Conservation (phyloP, 257 asterid species). For the Haberlea rhodopensis region DNA sequence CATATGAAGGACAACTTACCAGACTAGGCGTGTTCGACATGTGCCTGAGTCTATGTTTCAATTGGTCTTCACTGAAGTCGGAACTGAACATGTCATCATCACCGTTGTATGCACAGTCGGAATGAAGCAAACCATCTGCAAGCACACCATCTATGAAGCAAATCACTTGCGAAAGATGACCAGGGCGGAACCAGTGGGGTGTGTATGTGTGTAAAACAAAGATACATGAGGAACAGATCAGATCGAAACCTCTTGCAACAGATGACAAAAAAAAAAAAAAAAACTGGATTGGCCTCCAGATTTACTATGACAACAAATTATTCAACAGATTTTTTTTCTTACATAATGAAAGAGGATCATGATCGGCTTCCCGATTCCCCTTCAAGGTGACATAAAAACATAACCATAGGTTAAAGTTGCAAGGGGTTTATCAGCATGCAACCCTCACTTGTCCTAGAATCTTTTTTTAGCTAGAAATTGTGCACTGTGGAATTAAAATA, state of each 20-base stretch:
- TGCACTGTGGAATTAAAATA: slow-evolving; percentile 1
- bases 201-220: no score
- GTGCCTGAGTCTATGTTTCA: slow-evolving; percentile 87
- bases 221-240: no score
- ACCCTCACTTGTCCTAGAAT: neutral
- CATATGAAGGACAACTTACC: slow-evolving; percentile 41
- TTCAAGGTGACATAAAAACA: neutral
- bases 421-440: neutral
- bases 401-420: neutral
- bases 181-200: neutral
- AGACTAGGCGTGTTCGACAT: slow-evolving; percentile 87
- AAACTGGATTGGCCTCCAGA: neutral
- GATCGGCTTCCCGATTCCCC: neutral
- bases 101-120: slow-evolving; percentile 83
- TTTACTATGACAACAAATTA: no score
- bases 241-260: no score
- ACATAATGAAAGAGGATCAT: neutral
- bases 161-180: neutral
- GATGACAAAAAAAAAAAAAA: no score
- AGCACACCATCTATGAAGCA: neutral
- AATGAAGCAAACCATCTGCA: slow-evolving; percentile 32
- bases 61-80: slow-evolving; percentile 83
- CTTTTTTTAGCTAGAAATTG: neutral
- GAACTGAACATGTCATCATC: slow-evolving; percentile 95
- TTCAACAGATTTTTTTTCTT: neutral